Conservation (phyloP, 768 basidiomycete species). For the Kockovaella imperatae region DNA sequence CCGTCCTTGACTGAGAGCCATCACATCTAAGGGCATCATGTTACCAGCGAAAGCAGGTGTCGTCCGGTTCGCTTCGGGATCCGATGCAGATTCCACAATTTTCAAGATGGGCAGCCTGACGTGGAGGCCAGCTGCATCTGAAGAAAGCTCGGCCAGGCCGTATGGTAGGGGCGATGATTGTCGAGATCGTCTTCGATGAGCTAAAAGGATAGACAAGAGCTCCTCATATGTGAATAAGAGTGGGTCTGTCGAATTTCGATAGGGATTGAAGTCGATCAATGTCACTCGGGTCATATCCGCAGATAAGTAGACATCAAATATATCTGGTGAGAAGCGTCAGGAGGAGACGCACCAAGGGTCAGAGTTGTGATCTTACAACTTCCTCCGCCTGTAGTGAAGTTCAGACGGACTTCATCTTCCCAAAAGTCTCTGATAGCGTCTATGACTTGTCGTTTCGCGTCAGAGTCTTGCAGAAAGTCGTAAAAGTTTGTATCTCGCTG, state of each 20-base stretch:
- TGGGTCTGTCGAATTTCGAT: conserved; percentile 73
- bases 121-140: background rate
- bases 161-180: background rate
- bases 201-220: conserved; percentile 48
- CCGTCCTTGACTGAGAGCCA: conserved; percentile 67
- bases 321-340: conserved; percentile 50
- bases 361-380: conserved; percentile 66
- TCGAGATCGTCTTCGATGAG: conserved; percentile 4
- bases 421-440: conserved; percentile 57
- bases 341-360: conserved; percentile 32
- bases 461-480: conserved; percentile 65
- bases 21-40: conserved; percentile 82
- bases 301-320: conserved; percentile 78
- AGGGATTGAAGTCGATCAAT: conserved; percentile 87
- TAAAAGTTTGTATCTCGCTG: conserved; percentile 87
- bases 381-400: conserved; percentile 34
- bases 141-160: background rate
- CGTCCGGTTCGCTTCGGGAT: conserved; percentile 61
- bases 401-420: conserved; percentile 54
- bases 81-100: conserved; percentile 65
- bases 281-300: conserved; percentile 68
- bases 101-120: conserved; percentile 26
- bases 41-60: conserved; percentile 74
- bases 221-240: conserved; percentile 78
- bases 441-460: conserved; percentile 53